Percentiles rank a stretch among this genome's conserved stretches.
Evolutionary conservation across 768 basidiomycete species (phyloP).

Genomic region (Tulasnella sp.): DNA sequence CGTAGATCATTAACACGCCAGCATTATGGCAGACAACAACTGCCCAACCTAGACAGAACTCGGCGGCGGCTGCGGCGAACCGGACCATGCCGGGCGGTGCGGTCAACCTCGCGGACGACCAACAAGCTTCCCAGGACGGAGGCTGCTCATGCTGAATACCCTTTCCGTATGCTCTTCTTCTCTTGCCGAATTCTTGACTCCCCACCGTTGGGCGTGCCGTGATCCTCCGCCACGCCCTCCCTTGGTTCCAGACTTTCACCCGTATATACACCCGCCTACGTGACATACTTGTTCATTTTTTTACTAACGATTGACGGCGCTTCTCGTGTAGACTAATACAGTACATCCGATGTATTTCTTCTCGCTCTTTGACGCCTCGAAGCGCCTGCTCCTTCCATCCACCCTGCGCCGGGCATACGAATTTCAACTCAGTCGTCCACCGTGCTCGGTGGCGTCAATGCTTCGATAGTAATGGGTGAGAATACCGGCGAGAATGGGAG

Average conservation of each 20-base stretch:
- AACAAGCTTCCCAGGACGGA: conserved; percentile 26
- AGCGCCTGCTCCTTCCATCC: too few relatives aligned
- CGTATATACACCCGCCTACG: background rate
- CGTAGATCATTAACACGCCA: conserved; percentile 62
- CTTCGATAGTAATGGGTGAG: too few relatives aligned
- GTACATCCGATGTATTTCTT: background rate
- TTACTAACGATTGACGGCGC: background rate
- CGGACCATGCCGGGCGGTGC: conserved; percentile 30
- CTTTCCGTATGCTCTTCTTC: background rate
- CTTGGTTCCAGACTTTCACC: background rate
- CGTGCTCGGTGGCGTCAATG: background rate
- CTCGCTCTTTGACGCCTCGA: background rate
- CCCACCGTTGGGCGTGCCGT: background rate
- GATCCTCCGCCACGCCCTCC: background rate
- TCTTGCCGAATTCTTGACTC: background rate
- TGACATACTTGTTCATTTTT: background rate
- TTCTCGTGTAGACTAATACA: background rate
- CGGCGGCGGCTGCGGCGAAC: background rate
- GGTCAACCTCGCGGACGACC: conserved; percentile 18
- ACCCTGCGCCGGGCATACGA: background rate
- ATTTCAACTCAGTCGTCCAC: background rate
- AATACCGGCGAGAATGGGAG: too few relatives aligned
- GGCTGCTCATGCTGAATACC: conserved; percentile 41
- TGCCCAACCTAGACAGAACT: conserved; percentile 24
- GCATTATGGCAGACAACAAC: conserved; percentile 54